A percentile compares a stretch with the other conserved stretches of the same genome.
Evolutionary conservation across 306 rosid genomes (phyloP).

Genomic region (Rosa persica): DNA sequence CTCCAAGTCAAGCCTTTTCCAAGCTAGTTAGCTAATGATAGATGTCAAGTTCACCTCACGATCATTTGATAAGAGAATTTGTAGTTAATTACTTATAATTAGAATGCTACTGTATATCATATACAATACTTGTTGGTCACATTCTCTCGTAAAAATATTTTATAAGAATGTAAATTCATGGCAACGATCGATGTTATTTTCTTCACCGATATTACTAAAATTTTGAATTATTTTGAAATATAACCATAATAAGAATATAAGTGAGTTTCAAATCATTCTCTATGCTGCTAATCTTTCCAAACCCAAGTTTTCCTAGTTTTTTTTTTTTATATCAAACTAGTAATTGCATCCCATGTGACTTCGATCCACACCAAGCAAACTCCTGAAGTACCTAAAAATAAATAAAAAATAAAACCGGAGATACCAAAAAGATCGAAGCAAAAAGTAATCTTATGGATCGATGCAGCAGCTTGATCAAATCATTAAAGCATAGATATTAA

Average conservation of each 20-base stretch:
- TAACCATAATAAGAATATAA: not conserved
- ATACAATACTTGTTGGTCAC: too few relatives aligned
- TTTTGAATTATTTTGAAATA: too few relatives aligned
- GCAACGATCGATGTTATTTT: too few relatives aligned
- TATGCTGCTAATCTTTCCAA: not conserved
- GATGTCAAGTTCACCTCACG: too few relatives aligned
- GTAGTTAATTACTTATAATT: not conserved
- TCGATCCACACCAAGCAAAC: constrained; percentile 7
- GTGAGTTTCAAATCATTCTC: not conserved
- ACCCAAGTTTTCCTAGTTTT: not conserved
- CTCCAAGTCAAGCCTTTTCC: not conserved
- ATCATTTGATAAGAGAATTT: not conserved
- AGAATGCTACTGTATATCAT: too few relatives aligned
- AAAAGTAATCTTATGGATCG: constrained; percentile 11
- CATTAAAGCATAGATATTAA: not conserved
- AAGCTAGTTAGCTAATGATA: too few relatives aligned
- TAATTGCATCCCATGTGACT: not conserved
- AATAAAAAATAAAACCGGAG: not conserved
- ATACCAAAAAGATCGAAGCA: constrained; percentile 3
- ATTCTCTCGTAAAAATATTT: too few relatives aligned
- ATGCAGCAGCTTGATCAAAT: constrained; percentile 9
- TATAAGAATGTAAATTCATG: too few relatives aligned
- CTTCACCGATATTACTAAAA: too few relatives aligned
- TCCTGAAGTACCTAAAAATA: not conserved
- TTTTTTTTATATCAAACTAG: not conserved